Percentiles rank a stretch among this genome's conserved stretches.
Conservation (phyloP, 257 asterid genomes). For the Fraxinus americana region DNA sequence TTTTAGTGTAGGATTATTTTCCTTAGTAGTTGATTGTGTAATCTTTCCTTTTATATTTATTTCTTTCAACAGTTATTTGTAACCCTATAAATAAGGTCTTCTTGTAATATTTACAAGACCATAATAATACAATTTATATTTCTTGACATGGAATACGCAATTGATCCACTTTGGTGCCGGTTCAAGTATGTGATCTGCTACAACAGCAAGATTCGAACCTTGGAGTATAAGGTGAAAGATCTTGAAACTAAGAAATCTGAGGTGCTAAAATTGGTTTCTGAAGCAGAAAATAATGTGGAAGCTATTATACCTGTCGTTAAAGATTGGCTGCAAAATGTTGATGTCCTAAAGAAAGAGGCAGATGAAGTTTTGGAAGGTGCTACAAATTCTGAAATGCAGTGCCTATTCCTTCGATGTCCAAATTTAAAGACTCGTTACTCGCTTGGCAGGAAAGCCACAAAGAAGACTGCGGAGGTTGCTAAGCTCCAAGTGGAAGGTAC, state of each 20-base stretch:
- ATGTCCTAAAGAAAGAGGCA: not conserved
- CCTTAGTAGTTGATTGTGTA: too few species aligned
- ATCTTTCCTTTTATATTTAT: too few species aligned
- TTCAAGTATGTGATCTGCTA: not conserved
- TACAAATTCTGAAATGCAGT: not conserved
- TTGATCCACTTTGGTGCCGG: not conserved
- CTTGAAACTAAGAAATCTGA: too few species aligned
- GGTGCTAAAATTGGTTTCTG: too few species aligned
- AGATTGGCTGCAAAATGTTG: conserved; percentile 11
- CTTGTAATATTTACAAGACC: too few species aligned
- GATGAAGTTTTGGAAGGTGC: not conserved
- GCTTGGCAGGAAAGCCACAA: conserved; percentile 19
- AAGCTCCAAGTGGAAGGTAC: not conserved
- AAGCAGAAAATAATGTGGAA: too few species aligned
- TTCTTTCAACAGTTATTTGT: too few species aligned
- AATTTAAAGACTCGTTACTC: not conserved
- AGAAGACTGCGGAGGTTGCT: not conserved
- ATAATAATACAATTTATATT: too few species aligned
- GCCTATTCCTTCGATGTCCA: not conserved
- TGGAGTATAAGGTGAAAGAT: not conserved
- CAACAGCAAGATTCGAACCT: not conserved
- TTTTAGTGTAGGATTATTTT: too few species aligned
- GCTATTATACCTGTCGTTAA: not conserved
- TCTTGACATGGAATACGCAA: not conserved
- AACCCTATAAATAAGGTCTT: too few species aligned